A percentile compares a stretch with the other conserved stretches of the same genome.
Evolutionary conservation across 225 moss, liverwort and hornwort species (phyloP).

Genomic region (Marchantia paleacea): DNA sequence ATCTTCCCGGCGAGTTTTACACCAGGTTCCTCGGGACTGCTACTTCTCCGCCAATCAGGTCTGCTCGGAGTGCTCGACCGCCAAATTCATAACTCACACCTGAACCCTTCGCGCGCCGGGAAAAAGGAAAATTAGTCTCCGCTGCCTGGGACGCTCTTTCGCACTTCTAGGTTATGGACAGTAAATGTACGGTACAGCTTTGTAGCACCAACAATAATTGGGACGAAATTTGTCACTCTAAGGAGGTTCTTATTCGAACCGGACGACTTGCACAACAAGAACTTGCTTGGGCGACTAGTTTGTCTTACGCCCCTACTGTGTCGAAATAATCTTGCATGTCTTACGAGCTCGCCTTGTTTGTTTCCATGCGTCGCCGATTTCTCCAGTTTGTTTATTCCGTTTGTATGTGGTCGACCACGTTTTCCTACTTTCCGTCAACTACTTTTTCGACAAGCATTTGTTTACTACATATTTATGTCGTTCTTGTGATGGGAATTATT

Average conservation of each 20-base stretch:
- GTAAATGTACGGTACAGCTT: neutral
- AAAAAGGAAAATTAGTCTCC: neutral
- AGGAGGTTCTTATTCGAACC: neutral
- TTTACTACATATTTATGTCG: no score
- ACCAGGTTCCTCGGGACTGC: neutral
- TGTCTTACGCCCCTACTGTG: neutral
- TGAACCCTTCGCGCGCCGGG: neutral
- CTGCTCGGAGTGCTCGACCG: neutral
- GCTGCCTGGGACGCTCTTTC: neutral
- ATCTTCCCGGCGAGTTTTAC: neutral
- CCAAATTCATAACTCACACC: neutral
- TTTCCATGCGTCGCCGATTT: no score
- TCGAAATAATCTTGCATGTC: no score
- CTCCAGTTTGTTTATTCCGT: no score
- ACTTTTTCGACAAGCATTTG: no score
- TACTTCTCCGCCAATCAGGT: neutral
- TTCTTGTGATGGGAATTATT: no score
- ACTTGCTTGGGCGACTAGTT: neutral
- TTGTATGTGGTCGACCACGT: no score
- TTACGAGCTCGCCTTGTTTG: no score
- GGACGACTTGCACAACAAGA: neutral
- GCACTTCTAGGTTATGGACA: constrained; percentile 4
- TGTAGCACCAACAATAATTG: neutral
- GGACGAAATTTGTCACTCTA: neutral
- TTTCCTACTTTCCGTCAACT: no score